These are phyloP conservation scores for Sporothrix mexicana DNA, from an alignment of 2,329 filamentous ascomycete species.

Conservation along the genomic window DNA sequence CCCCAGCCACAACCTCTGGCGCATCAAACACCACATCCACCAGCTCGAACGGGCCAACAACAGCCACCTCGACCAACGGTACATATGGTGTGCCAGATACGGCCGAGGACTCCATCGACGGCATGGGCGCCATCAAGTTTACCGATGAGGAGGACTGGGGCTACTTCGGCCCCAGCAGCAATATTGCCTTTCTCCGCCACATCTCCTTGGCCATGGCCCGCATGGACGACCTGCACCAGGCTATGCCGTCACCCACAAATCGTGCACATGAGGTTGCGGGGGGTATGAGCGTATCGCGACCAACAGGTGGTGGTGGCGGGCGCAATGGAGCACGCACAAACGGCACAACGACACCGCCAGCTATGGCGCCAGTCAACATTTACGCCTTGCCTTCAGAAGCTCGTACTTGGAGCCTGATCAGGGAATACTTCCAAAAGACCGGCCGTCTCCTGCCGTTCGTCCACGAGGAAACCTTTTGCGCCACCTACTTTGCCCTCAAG, in stretches of 20 bases:
- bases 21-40: not conserved
- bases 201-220: constrained; percentile 36
- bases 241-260: not conserved
- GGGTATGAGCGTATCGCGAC: constrained; percentile 26
- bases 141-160: constrained; percentile 38
- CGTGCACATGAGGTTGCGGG: constrained; percentile 1
- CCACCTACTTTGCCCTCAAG: constrained; percentile 35
- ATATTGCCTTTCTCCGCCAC: constrained; percentile 41
- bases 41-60: not conserved
- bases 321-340: not conserved
- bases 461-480: constrained; percentile 37
- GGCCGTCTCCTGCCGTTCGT: constrained; percentile 39
- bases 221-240: constrained; percentile 26
- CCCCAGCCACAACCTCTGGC: not conserved
- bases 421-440: constrained; percentile 38
- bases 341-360: not conserved
- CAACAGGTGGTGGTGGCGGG: not conserved
- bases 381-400: constrained; percentile 8
- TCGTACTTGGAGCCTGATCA: constrained; percentile 22
- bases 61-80: not conserved
- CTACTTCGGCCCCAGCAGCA: constrained; percentile 41
- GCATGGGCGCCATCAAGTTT: constrained; percentile 40
- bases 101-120: constrained; percentile 37
- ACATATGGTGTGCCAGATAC: constrained; percentile 17
- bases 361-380: constrained; percentile 25